phyloP scores from a whole-genome alignment of 2,329 filamentous ascomycete genomes.

The Byssothecium circinans region DNA sequence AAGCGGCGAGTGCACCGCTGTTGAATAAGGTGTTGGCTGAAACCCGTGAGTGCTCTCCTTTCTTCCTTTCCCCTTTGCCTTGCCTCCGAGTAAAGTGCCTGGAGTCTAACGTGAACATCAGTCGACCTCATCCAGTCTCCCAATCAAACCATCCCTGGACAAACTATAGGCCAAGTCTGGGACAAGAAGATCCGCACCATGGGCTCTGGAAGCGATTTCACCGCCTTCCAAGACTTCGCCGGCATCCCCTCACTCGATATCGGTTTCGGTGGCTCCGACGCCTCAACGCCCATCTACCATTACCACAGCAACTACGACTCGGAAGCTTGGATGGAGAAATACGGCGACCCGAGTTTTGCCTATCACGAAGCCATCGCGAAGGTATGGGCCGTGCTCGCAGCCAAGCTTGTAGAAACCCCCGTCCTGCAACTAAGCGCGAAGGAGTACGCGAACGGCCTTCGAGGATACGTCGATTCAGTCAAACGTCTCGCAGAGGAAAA shows the following conservation, averaged over 20 bases:
- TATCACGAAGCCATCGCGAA: slow-evolving; percentile 58
- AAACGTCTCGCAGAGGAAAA: slow-evolving; percentile 36
- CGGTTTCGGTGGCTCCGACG: slow-evolving; percentile 44
- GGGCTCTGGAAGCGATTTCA: slow-evolving; percentile 56
- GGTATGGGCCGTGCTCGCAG: slow-evolving; percentile 50
- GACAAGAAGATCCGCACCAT: slow-evolving; percentile 58
- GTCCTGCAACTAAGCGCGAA: slow-evolving; percentile 51
- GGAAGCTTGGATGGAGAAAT: slow-evolving; percentile 80
- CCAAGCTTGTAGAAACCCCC: slow-evolving; percentile 51
- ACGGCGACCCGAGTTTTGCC: slow-evolving; percentile 65
- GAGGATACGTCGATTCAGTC: slow-evolving; percentile 47
- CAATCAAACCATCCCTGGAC: slow-evolving; percentile 71
- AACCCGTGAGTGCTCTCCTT: slow-evolving; percentile 46
- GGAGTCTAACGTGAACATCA: slow-evolving; percentile 3
- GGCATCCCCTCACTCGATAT: slow-evolving; percentile 54
- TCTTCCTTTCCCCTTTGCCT: too few species aligned
- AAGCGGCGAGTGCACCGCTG: slow-evolving; percentile 69
- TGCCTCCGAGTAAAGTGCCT: too few species aligned
- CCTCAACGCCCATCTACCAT: slow-evolving; percentile 61
- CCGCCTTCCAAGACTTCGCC: slow-evolving; percentile 56
- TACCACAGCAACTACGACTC: slow-evolving; percentile 87
- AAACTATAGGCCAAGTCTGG: slow-evolving; percentile 69
- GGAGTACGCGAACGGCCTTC: slow-evolving; percentile 49
- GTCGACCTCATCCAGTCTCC: slow-evolving; percentile 49
- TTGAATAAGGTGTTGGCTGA: slow-evolving; percentile 73